Evolutionary conservation across 345 rosid genomes (phyloP).

Genomic region (Luvunga scandens): DNA sequence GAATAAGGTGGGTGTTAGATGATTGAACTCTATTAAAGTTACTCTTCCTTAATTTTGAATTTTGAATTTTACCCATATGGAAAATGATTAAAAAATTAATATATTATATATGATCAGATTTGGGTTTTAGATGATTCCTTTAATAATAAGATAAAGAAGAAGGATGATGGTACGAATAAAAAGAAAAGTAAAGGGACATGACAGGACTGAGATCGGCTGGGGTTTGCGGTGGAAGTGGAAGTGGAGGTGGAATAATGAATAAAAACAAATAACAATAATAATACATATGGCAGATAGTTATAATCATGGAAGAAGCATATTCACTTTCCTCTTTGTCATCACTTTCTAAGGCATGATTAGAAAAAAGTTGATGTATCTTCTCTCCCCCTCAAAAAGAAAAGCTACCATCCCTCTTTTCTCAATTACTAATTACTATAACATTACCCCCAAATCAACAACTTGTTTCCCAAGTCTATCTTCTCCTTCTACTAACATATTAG

Average conservation of each 20-base stretch:
- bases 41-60: conserved; percentile 8
- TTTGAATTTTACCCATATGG: neutral
- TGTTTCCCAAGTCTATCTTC: conserved; percentile 33
- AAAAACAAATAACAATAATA: conserved; percentile 28
- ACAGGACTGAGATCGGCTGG: conserved; percentile 43
- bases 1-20: conserved; percentile 53
- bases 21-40: conserved; percentile 46
- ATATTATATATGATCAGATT: too few relatives aligned
- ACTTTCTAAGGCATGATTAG: conserved; percentile 88
- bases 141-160: neutral
- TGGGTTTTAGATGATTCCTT: neutral
- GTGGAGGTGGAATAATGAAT: conserved; percentile 38
- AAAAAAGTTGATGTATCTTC: conserved; percentile 60
- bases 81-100: too few relatives aligned
- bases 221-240: conserved; percentile 50
- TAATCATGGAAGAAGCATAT: conserved; percentile 64
- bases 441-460: conserved; percentile 12
- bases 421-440: conserved; percentile 15
- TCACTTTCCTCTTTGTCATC: conserved; percentile 82
- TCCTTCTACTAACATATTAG: conserved; percentile 17
- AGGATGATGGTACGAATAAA: neutral
- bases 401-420: conserved; percentile 19
- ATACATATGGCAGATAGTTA: conserved; percentile 47
- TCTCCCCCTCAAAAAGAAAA: conserved; percentile 26
- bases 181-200: conserved; percentile 22